Conservation (phyloP, 2,329 filamentous ascomycete species). For the Aaosphaeria pasadenensis region DNA sequence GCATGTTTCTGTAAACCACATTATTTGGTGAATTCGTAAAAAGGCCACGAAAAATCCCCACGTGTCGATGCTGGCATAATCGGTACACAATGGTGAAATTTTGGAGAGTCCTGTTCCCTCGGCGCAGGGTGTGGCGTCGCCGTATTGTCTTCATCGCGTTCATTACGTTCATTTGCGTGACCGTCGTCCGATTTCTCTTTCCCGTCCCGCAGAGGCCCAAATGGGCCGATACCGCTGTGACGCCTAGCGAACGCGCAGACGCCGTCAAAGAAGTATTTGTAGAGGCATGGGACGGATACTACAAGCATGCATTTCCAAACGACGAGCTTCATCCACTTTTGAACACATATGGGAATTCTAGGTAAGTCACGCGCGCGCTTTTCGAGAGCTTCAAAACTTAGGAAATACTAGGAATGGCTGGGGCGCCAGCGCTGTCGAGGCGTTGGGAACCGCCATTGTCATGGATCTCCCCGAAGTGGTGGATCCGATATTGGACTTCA, state of each 20-base stretch:
- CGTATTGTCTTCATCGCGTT: too few relatives aligned
- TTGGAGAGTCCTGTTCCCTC: too few relatives aligned
- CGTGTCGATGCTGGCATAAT: too few relatives aligned
- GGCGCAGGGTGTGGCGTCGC: too few relatives aligned
- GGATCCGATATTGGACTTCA: slow-evolving; percentile 49
- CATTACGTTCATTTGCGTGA: too few relatives aligned
- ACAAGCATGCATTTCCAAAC: slow-evolving; percentile 28
- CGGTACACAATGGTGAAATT: too few relatives aligned
- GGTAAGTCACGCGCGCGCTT: too few relatives aligned
- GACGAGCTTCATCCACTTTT: slow-evolving; percentile 25
- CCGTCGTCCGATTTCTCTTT: too few relatives aligned
- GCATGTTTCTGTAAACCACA: too few relatives aligned
- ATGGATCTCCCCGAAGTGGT: slow-evolving; percentile 57
- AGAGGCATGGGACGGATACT: slow-evolving; percentile 34
- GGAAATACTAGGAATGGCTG: slow-evolving; percentile 41
- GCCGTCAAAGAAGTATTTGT: slow-evolving; percentile 25
- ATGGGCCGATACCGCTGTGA: slow-evolving; percentile 8
- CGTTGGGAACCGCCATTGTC: slow-evolving; percentile 59
- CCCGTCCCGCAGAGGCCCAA: not conserved
- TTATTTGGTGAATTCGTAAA: too few relatives aligned
- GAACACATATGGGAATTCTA: slow-evolving; percentile 7
- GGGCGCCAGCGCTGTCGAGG: slow-evolving; percentile 49
- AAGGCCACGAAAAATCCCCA: too few relatives aligned
- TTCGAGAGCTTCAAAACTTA: slow-evolving; percentile 6
- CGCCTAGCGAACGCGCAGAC: slow-evolving; percentile 10